These are phyloP conservation scores for Castanospermum australe DNA, from an alignment of 306 rosid genomes.

Conservation along the genomic window DNA sequence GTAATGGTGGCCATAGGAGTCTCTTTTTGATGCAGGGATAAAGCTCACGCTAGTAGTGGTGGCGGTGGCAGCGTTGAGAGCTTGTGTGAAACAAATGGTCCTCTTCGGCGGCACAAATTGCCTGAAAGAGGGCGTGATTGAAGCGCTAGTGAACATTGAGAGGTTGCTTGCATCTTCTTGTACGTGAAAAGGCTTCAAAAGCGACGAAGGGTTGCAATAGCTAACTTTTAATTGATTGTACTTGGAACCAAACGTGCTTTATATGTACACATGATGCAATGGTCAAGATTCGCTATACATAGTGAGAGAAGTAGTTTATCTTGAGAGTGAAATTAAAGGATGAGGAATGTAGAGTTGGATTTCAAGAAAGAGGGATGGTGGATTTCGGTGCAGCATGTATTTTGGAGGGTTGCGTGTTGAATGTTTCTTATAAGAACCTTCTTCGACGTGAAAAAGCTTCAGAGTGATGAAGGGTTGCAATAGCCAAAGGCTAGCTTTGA, in stretches of 20 bases:
- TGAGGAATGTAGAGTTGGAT: too few species aligned
- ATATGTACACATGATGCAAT: too few species aligned
- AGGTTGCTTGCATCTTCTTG: constrained; percentile 25
- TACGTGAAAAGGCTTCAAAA: not conserved
- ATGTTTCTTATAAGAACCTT: too few species aligned
- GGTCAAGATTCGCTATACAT: too few species aligned
- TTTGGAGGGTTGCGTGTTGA: too few species aligned
- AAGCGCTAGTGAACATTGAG: constrained; percentile 20
- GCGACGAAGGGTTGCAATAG: not conserved
- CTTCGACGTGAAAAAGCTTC: not conserved
- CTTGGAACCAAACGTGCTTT: too few species aligned
- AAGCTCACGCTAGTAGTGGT: not conserved
- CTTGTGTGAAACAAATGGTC: not conserved
- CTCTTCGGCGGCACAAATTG: not conserved
- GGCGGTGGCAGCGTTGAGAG: not conserved
- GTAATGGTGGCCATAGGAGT: constrained; percentile 36
- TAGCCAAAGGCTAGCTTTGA: not conserved
- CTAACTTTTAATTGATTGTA: not conserved
- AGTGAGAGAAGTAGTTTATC: too few species aligned
- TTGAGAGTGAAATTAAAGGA: too few species aligned
- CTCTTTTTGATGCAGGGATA: constrained; percentile 34
- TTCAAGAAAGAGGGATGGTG: too few species aligned
- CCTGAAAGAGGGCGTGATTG: not conserved
- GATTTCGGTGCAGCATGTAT: too few species aligned
- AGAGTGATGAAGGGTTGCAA: not conserved